These are phyloP conservation scores for Grigorovia yakushimaensis DNA, from an alignment of 805 yeast genomes.

Conservation along the genomic window DNA sequence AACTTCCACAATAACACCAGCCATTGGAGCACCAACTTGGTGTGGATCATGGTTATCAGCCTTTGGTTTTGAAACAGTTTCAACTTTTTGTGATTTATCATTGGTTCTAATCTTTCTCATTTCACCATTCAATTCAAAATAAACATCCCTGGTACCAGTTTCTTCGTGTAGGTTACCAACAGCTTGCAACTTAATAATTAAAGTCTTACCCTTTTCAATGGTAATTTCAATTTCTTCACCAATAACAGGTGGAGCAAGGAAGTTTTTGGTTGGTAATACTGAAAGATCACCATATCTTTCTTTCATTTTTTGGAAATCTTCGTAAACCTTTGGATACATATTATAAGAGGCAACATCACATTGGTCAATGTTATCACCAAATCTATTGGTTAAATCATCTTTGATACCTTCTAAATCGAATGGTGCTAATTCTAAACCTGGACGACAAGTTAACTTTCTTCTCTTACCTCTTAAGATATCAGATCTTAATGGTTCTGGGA, in stretches of 20 bases:
- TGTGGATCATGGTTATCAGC: slow-evolving; percentile 80
- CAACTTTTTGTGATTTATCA: slow-evolving; percentile 80
- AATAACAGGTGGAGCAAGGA: slow-evolving; percentile 77
- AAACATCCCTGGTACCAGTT: slow-evolving; percentile 91
- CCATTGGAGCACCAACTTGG: slow-evolving; percentile 98
- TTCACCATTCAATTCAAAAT: slow-evolving; percentile 97
- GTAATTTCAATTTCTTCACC: slow-evolving; percentile 84
- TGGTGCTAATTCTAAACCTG: slow-evolving; percentile 86
- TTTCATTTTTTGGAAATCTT: slow-evolving; percentile 63
- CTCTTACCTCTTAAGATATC: slow-evolving; percentile 87
- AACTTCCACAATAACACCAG: slow-evolving; percentile 94
- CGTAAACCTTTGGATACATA: slow-evolving; percentile 98
- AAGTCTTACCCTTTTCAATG: slow-evolving; percentile 89
- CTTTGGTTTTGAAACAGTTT: slow-evolving; percentile 78
- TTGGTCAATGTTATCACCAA: slow-evolving; percentile 60
- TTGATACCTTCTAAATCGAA: slow-evolving; percentile 63
- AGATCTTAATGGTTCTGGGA: slow-evolving; percentile 97
- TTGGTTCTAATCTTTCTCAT: slow-evolving; percentile 89
- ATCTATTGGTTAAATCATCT: slow-evolving; percentile 66
- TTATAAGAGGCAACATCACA: slow-evolving; percentile 88
- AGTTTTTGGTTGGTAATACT: slow-evolving; percentile 85
- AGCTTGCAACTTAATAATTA: slow-evolving; percentile 86
- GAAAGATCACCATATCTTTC: slow-evolving; percentile 87
- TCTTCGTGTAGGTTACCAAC: slow-evolving; percentile 77
- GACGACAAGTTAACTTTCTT: slow-evolving; percentile 78